phyloP scores from a whole-genome alignment of 2,329 filamentous ascomycete species.

The Hypoxylon sp. region DNA sequence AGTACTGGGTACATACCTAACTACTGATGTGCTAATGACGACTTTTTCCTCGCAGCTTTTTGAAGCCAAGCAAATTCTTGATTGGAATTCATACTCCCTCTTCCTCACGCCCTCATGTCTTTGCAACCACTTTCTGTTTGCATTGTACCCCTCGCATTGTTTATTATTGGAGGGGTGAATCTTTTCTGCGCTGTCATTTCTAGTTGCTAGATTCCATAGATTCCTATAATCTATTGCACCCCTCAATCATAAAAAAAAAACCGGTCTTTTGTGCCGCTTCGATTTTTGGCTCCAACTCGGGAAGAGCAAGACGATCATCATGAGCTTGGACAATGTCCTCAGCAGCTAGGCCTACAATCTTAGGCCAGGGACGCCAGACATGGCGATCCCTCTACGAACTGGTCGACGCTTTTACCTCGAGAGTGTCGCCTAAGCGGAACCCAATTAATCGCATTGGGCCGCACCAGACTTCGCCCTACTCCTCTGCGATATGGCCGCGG shows the following conservation, averaged over 20 bases:
- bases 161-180: constrained; percentile 14
- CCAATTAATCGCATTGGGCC: constrained; percentile 32
- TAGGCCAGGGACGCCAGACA: constrained; percentile 44
- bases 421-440: constrained; percentile 36
- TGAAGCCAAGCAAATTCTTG: constrained; percentile 32
- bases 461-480: constrained; percentile 37
- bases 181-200: not conserved
- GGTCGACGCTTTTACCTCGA: constrained; percentile 40
- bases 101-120: constrained; percentile 11
- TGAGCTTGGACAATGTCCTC: constrained; percentile 46
- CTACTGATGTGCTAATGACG: constrained; percentile 40
- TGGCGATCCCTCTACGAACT: constrained; percentile 45
- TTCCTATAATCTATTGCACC: too few species aligned
- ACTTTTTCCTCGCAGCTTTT: constrained; percentile 38
- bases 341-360: constrained; percentile 46
- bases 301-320: constrained; percentile 42
- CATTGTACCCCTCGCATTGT: constrained; percentile 22
- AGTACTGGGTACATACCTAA: not conserved
- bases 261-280: too few species aligned
- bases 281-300: too few species aligned
- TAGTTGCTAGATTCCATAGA: constrained; percentile 18
- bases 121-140: constrained; percentile 16
- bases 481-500: constrained; percentile 29
- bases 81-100: constrained; percentile 21
- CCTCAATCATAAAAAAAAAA: too few species aligned